Conservation (phyloP, 345 rosid genomes). For the Salix caprea region DNA sequence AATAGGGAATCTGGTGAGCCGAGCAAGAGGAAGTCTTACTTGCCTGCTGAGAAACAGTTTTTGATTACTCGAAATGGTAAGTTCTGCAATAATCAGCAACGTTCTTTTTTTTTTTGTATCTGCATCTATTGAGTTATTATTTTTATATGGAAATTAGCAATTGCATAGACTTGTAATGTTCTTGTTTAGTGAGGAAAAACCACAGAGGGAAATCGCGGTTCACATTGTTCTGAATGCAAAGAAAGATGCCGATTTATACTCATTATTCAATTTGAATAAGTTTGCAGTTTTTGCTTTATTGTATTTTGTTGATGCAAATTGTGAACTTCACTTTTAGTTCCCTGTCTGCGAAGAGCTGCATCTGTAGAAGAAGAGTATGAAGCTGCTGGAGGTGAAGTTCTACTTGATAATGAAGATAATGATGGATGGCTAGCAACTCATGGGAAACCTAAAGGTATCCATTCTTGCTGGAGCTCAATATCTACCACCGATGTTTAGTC, state of each 20-base stretch:
- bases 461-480: not conserved
- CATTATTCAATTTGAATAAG: not conserved
- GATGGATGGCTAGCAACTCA: constrained; percentile 99
- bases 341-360: constrained; percentile 89
- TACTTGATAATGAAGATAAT: constrained; percentile 87
- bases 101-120: not conserved
- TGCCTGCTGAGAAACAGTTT: constrained; percentile 85
- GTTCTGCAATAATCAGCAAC: not conserved
- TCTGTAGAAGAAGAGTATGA: constrained; percentile 89
- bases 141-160: not conserved
- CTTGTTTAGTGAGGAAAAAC: not conserved
- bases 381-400: constrained; percentile 92
- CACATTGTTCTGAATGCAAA: not conserved
- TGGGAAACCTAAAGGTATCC: constrained; percentile 86
- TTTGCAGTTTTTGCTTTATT: not conserved
- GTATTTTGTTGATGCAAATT: not conserved
- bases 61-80: constrained; percentile 93
- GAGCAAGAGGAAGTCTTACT: constrained; percentile 79
- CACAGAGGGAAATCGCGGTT: not conserved
- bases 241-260: not conserved
- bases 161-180: not conserved
- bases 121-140: not conserved
- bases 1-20: constrained; percentile 96
- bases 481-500: not conserved
- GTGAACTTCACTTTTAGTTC: constrained; percentile 45